Conservation (phyloP, 1,284 basidiomycete species). For the Sparassis latifolia region DNA sequence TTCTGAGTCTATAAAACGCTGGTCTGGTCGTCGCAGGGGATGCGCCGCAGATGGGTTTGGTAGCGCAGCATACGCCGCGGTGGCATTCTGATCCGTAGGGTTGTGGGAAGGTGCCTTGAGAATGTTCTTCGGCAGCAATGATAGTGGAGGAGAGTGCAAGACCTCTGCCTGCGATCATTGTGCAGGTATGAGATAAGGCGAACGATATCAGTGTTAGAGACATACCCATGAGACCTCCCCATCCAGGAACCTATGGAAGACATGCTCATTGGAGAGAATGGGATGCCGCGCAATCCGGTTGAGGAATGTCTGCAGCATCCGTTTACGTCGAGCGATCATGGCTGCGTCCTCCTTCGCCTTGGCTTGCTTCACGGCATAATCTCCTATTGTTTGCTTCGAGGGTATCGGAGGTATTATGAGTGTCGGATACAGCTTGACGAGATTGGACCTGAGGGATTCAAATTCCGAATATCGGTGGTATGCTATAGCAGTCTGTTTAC, state of each 20-base stretch:
- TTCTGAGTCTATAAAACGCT: conserved; percentile 94
- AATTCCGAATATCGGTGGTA: conserved; percentile 96
- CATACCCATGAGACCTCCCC: conserved; percentile 93
- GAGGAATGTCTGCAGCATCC: conserved; percentile 94
- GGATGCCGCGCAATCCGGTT: conserved; percentile 87
- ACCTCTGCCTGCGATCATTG: conserved; percentile 67
- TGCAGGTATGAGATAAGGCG: background rate
- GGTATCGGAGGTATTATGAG: conserved; percentile 97
- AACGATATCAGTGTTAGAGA: conserved; percentile 3
- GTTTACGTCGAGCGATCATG: conserved; percentile 87
- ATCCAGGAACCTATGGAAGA: conserved; percentile 93
- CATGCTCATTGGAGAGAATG: conserved; percentile 89
- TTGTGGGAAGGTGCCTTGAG: conserved; percentile 93
- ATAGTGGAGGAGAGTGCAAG: conserved; percentile 86
- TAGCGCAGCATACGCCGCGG: conserved; percentile 75
- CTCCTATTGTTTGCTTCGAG: conserved; percentile 91
- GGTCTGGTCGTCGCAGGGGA: conserved; percentile 83
- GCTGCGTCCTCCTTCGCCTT: conserved; percentile 96
- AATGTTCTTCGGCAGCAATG: conserved; percentile 89
- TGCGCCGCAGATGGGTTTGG: conserved; percentile 87
- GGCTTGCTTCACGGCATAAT: conserved; percentile 95
- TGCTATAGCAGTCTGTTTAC: conserved; percentile 67
- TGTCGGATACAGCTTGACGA: conserved; percentile 90
- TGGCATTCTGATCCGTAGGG: conserved; percentile 76
- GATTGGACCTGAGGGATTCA: conserved; percentile 82